Evolutionary conservation across 2,329 filamentous ascomycete genomes (phyloP).

Genomic region (Chrysoporthe cubensis): DNA sequence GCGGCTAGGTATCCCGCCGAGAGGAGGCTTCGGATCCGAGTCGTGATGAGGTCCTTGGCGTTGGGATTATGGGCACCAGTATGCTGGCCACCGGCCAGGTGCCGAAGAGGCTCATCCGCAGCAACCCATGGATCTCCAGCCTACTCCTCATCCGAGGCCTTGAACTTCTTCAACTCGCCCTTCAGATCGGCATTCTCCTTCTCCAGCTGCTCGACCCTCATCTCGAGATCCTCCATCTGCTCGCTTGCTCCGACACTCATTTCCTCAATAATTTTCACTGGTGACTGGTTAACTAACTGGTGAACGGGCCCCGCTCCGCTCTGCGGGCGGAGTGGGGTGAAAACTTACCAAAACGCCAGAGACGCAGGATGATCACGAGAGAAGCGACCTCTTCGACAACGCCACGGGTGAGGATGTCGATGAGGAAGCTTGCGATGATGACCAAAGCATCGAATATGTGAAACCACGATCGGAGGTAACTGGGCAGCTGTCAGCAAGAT

Average conservation of each 20-base stretch:
- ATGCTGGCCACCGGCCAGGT: not conserved
- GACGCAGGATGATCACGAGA: constrained; percentile 66
- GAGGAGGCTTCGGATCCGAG: not conserved
- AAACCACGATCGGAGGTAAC: constrained; percentile 62
- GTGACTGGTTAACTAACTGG: no score
- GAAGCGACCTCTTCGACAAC: constrained; percentile 66
- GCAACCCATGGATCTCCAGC: not conserved
- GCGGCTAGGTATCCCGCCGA: not conserved
- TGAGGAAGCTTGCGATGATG: constrained; percentile 63
- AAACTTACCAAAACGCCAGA: constrained; percentile 59
- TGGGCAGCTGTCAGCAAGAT: constrained; percentile 33
- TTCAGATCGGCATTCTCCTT: constrained; percentile 47
- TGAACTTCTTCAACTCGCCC: constrained; percentile 26
- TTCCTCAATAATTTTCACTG: constrained; percentile 71
- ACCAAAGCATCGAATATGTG: constrained; percentile 67
- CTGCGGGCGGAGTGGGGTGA: no score
- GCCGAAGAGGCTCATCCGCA: not conserved
- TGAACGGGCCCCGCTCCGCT: no score
- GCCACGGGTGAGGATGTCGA: constrained; percentile 65
- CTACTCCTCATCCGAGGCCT: constrained; percentile 7
- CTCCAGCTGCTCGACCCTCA: constrained; percentile 55
- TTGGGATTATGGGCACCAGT: not conserved
- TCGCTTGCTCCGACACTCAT: constrained; percentile 66
- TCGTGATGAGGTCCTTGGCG: not conserved
- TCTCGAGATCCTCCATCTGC: constrained; percentile 61